These are phyloP conservation scores for Silene conica DNA, from an alignment of 148 eudicot genomes.

Conservation along the genomic window DNA sequence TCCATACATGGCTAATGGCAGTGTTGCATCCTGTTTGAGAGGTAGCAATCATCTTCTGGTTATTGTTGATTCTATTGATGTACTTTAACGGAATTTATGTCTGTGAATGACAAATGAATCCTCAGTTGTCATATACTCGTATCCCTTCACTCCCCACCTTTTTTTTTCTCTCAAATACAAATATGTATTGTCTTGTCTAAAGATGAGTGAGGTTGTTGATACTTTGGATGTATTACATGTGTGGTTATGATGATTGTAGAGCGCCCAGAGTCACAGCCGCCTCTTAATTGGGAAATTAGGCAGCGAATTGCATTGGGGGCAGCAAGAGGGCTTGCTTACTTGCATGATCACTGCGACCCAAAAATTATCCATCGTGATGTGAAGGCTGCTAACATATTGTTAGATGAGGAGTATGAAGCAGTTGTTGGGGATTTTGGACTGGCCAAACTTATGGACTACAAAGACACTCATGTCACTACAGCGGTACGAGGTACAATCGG, in stretches of 20 bases:
- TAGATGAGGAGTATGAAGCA: conserved; percentile 49
- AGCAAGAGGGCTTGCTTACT: conserved; percentile 46
- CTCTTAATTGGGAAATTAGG: conserved; percentile 38
- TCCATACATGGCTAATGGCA: conserved; percentile 75
- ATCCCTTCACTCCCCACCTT: not conserved
- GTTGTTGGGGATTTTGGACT: conserved; percentile 47
- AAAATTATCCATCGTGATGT: conserved; percentile 52
- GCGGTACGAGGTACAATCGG: conserved; percentile 51
- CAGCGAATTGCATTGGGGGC: conserved; percentile 42
- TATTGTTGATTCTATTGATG: not conserved
- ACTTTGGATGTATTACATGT: not conserved
- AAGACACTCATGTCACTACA: conserved; percentile 49
- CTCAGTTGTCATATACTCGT: not conserved
- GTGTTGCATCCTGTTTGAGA: conserved; percentile 84
- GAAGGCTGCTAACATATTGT: conserved; percentile 44
- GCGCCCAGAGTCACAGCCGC: conserved; percentile 32
- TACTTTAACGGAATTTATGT: not conserved
- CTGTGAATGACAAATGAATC: not conserved
- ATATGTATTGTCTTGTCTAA: not conserved
- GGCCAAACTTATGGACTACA: conserved; percentile 50
- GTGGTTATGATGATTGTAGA: conserved; percentile 26
- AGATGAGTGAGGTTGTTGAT: not conserved
- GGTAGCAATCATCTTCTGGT: conserved; percentile 34
- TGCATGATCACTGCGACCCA: conserved; percentile 48
- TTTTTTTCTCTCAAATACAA: too few relatives aligned